Evolutionary conservation across 2,329 filamentous ascomycete species (phyloP).

Genomic region (Xylaria sp.): DNA sequence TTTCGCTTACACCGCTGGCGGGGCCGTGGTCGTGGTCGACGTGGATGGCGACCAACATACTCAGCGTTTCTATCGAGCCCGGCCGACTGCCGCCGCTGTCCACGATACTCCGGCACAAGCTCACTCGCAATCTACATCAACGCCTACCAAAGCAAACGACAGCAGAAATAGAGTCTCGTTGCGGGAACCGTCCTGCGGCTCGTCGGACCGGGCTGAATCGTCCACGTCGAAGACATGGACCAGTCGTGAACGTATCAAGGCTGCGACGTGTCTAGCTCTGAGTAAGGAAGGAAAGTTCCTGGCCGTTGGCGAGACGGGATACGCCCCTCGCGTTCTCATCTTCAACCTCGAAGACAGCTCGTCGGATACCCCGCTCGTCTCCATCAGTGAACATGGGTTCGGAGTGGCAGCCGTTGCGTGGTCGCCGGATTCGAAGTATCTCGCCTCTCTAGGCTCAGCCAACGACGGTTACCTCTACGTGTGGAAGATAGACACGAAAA

Average conservation of each 20-base stretch:
- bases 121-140: conserved; percentile 53
- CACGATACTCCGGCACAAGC: conserved; percentile 58
- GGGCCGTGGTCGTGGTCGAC: conserved; percentile 86
- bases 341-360: conserved; percentile 83
- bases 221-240: conserved; percentile 75
- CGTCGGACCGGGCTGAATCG: conserved; percentile 63
- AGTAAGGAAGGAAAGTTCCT: conserved; percentile 86
- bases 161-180: conserved; percentile 60
- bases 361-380: conserved; percentile 79
- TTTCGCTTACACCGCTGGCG: conserved; percentile 92
- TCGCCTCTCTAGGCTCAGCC: conserved; percentile 84
- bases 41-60: conserved; percentile 68
- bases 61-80: conserved; percentile 89
- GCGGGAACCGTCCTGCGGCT: conserved; percentile 52
- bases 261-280: conserved; percentile 86
- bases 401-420: conserved; percentile 89
- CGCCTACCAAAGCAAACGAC: conserved; percentile 64
- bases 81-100: conserved; percentile 73
- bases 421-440: conserved; percentile 81
- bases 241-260: conserved; percentile 89
- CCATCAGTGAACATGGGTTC: conserved; percentile 85
- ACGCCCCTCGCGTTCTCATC: conserved; percentile 86
- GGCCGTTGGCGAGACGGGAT: conserved; percentile 93
- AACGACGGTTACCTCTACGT: conserved; percentile 95
- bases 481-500: conserved; percentile 84